Conservation (phyloP, 1,139 yeast species). For the Zygoascus meyerae region DNA sequence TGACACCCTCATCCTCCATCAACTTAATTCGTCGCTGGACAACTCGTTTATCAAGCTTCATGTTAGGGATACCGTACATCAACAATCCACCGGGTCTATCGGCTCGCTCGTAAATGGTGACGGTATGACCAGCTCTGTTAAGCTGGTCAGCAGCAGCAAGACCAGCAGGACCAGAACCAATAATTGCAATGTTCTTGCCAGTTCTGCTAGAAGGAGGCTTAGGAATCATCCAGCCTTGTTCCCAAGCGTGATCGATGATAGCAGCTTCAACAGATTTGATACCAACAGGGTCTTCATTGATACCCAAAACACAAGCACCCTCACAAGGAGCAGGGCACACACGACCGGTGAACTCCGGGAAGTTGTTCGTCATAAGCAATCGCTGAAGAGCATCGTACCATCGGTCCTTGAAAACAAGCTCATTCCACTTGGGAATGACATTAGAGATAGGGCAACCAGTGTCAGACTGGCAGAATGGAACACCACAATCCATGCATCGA, state of each 20-base stretch:
- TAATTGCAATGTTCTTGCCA: conserved; percentile 75
- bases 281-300: conserved; percentile 92
- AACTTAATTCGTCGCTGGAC: conserved; percentile 92
- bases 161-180: conserved; percentile 98
- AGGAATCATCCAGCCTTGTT: conserved; percentile 94
- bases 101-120: conserved; percentile 87
- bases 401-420: conserved; percentile 87
- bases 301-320: conserved; percentile 95
- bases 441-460: conserved; percentile 98
- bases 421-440: conserved; percentile 97
- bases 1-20: conserved; percentile 84
- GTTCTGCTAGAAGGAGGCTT: conserved; percentile 73
- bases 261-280: conserved; percentile 95
- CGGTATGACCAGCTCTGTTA: conserved; percentile 90
- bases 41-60: conserved; percentile 91
- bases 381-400: conserved; percentile 95
- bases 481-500: conserved; percentile 99
- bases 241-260: conserved; percentile 92
- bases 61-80: conserved; percentile 99
- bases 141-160: conserved; percentile 94
- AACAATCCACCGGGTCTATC: conserved; percentile 95
- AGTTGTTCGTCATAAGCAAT: conserved; percentile 90
- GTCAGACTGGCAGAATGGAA: conserved; percentile 97
- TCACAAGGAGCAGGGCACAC: conserved; percentile 99
- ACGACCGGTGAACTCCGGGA: conserved; percentile 98